Conservation (phyloP, 1,284 basidiomycete species). For the Cutaneotrichosporon spelunceum region DNA sequence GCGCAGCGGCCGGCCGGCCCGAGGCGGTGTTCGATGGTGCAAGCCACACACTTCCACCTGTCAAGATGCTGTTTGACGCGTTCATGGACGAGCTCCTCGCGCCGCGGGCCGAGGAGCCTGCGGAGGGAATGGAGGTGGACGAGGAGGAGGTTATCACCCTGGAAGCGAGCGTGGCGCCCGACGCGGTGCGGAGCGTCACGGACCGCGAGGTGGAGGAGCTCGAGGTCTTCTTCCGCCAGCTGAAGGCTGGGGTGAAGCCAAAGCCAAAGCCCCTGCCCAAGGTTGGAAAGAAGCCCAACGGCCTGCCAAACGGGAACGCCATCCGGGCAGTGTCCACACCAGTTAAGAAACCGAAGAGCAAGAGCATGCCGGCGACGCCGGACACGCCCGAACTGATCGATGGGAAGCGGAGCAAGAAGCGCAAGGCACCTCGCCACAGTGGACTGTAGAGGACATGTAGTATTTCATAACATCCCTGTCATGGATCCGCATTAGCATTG, state of each 20-base stretch:
- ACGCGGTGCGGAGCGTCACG: constrained; percentile 15
- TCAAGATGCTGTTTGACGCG: constrained; percentile 69
- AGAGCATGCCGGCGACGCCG: background rate
- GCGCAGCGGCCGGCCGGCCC: constrained; percentile 31
- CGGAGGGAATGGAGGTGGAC: constrained; percentile 4
- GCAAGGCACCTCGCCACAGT: constrained; percentile 24
- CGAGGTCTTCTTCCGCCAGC: constrained; percentile 16
- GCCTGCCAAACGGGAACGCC: constrained; percentile 9
- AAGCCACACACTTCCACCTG: constrained; percentile 73
- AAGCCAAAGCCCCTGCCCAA: constrained; percentile 5
- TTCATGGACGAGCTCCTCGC: constrained; percentile 65
- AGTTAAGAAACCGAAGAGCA: constrained; percentile 8
- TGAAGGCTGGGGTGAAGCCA: constrained; percentile 4
- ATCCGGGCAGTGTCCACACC: constrained; percentile 14
- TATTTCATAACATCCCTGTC: background rate
- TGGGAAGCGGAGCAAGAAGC: constrained; percentile 23
- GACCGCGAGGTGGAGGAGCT: constrained; percentile 24
- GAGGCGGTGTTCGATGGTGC: constrained; percentile 65
- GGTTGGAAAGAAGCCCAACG: constrained; percentile 12
- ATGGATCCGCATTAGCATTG: background rate
- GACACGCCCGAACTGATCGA: constrained; percentile 18
- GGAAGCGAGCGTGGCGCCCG: constrained; percentile 1
- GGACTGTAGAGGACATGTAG: constrained; percentile 12
- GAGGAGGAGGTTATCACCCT: constrained; percentile 7
- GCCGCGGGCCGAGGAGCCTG: constrained; percentile 13